phyloP scores from a whole-genome alignment of 306 rosid species.

The Cicer yamashitae region DNA sequence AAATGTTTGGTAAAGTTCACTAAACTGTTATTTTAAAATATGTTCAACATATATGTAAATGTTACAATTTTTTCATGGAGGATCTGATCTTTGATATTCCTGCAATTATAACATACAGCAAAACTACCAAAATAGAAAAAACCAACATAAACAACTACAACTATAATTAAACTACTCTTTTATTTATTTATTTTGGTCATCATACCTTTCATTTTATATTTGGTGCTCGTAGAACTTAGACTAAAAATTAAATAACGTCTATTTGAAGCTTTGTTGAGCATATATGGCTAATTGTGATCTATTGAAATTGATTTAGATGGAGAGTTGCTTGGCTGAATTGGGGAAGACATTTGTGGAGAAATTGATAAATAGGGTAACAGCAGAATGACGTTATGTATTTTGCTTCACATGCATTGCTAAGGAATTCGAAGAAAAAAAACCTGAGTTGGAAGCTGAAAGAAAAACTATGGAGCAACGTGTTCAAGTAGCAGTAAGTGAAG shows the following conservation, averaged over 20 bases:
- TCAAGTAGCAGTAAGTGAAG: background rate
- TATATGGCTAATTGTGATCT: too few relatives aligned
- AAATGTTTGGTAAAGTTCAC: too few relatives aligned
- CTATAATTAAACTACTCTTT: background rate
- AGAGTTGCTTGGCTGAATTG: background rate
- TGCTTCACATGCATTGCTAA: constrained; percentile 4
- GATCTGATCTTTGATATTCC: too few relatives aligned
- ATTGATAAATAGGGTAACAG: background rate
- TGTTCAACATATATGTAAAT: too few relatives aligned
- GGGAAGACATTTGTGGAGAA: background rate
- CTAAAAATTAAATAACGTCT: too few relatives aligned
- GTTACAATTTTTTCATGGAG: too few relatives aligned
- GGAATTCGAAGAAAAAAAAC: background rate
- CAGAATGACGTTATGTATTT: background rate
- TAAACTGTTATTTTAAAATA: too few relatives aligned
- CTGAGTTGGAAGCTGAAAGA: background rate
- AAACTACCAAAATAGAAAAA: too few relatives aligned
- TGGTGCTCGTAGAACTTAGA: background rate
- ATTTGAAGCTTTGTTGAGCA: too few relatives aligned
- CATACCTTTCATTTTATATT: background rate
- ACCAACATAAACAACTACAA: too few relatives aligned
- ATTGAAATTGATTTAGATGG: constrained; percentile 28
- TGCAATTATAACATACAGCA: too few relatives aligned
- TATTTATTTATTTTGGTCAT: background rate
- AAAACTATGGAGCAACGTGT: background rate